Evolutionary conservation across 2,329 filamentous ascomycete species (phyloP).

Genomic region (Aspergillus sp.): DNA sequence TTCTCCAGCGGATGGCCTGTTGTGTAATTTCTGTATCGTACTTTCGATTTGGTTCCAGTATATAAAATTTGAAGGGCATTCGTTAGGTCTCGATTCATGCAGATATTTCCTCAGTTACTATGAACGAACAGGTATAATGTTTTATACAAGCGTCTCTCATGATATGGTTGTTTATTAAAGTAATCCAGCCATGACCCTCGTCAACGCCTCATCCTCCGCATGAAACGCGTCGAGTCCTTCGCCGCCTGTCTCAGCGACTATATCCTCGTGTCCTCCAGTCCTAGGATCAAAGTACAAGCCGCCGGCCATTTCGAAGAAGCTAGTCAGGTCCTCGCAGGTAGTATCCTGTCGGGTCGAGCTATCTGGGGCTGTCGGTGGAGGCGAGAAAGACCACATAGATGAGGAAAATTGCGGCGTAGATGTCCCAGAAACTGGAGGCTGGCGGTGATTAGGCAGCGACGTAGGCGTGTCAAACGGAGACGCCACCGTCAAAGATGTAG

Average conservation of each 20-base stretch:
- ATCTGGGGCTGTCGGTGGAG: conserved; percentile 3
- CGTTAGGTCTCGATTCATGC: neutral
- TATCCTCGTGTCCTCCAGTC: conserved; percentile 8
- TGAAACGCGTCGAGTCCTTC: conserved; percentile 30
- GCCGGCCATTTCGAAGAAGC: conserved; percentile 61
- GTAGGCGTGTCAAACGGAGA: conserved; percentile 4
- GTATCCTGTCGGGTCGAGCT: conserved; percentile 15
- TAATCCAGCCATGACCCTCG: conserved; percentile 35
- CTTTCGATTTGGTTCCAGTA: neutral
- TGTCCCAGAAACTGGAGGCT: conserved; percentile 2
- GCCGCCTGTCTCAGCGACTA: conserved; percentile 9
- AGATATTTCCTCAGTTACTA: neutral
- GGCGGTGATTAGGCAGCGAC: conserved; percentile 1
- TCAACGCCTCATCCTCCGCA: conserved; percentile 36
- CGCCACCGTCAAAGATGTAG: neutral
- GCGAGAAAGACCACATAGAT: conserved; percentile 20
- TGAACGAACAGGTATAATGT: neutral
- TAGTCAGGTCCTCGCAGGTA: conserved; percentile 54
- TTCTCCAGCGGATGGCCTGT: conserved; percentile 44
- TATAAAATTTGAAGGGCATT: neutral
- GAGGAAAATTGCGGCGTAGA: conserved; percentile 15
- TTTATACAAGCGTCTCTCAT: neutral
- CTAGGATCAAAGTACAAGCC: conserved; percentile 37
- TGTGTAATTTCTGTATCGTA: conserved; percentile 19
- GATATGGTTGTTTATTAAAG: conserved; percentile 16